Evolutionary conservation across 83 land plant genomes (phyloP).

Genomic region (Picea mariana): DNA sequence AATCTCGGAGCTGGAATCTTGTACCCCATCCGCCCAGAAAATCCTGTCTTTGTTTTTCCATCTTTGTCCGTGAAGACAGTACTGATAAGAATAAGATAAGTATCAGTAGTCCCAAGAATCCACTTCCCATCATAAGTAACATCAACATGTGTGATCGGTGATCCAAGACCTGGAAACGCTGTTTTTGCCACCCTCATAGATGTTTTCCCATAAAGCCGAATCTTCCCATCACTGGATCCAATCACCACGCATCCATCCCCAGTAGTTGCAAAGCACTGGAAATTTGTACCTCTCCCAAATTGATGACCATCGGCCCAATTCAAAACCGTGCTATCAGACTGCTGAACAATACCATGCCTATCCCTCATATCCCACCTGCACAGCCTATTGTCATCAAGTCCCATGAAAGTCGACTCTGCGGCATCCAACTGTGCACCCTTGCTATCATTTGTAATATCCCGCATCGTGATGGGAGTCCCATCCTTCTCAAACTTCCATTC

Average conservation of each 20-base stretch:
- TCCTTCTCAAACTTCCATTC: slow-evolving; percentile 16
- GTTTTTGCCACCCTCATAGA: slow-evolving; percentile 98
- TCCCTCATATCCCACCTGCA: slow-evolving; percentile 99
- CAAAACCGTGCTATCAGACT: slow-evolving; percentile 64
- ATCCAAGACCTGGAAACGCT: slow-evolving; percentile 97
- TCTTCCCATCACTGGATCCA: slow-evolving; percentile 97
- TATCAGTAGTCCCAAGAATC: slow-evolving; percentile 62
- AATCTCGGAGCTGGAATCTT: slow-evolving; percentile 90
- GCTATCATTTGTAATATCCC: slow-evolving; percentile 29
- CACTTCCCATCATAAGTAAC: too few species aligned
- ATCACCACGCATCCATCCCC: slow-evolving; percentile 97
- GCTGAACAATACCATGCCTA: slow-evolving; percentile 73
- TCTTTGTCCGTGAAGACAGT: slow-evolving; percentile 91
- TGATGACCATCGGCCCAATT: slow-evolving; percentile 97
- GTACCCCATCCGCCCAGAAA: slow-evolving; percentile 92
- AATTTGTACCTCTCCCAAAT: slow-evolving; percentile 92
- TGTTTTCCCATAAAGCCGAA: slow-evolving; percentile 76
- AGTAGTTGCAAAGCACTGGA: slow-evolving; percentile 94
- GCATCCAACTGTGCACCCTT: slow-evolving; percentile 59
- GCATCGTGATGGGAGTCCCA: slow-evolving; percentile 81
- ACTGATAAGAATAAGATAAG: slow-evolving; percentile 89
- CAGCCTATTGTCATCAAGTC: slow-evolving; percentile 19
- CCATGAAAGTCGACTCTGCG: slow-evolving; percentile 85
- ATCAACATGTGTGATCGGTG: not conserved
- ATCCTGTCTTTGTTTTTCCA: slow-evolving; percentile 92